Evolutionary conservation across 1,284 basidiomycete genomes (phyloP).

Genomic region (Rhodotorula sp.): DNA sequence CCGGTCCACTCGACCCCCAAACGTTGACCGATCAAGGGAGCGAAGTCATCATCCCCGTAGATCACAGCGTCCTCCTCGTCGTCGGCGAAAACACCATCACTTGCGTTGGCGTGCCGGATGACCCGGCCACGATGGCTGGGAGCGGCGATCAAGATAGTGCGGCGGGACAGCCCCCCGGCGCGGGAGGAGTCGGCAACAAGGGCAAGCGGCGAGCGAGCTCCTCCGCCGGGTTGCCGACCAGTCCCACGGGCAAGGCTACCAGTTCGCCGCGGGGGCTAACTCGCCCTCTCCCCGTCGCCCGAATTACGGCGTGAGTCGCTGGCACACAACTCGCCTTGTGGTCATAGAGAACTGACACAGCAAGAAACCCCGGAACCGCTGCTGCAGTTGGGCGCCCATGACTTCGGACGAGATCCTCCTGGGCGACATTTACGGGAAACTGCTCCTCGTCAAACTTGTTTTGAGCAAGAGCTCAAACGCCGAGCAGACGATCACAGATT

Average conservation of each 20-base stretch:
- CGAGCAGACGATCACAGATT: background rate
- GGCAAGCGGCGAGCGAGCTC: slow-evolving; percentile 17
- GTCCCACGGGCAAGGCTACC: background rate
- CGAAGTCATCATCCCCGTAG: slow-evolving; percentile 34
- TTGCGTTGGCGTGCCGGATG: slow-evolving; percentile 2
- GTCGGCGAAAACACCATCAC: slow-evolving; percentile 38
- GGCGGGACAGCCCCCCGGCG: no score
- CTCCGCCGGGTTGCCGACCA: background rate
- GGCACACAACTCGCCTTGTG: no score
- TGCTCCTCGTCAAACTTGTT: slow-evolving; percentile 56
- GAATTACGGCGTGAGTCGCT: slow-evolving; percentile 32
- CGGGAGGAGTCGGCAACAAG: slow-evolving; percentile 5
- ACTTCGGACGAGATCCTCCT: slow-evolving; percentile 55
- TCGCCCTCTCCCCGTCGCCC: slow-evolving; percentile 25
- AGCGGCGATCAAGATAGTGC: no score
- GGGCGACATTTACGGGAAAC: slow-evolving; percentile 73
- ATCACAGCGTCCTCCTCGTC: no score
- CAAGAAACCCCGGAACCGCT: no score
- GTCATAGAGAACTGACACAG: no score
- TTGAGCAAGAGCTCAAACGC: background rate
- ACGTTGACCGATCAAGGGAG: slow-evolving; percentile 36
- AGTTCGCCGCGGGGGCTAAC: background rate
- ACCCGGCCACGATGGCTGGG: background rate
- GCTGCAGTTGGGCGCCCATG: slow-evolving; percentile 4
- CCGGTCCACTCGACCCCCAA: slow-evolving; percentile 7